phyloP scores from a whole-genome alignment of 441 rosid species.

The Dalechampia spathulata region DNA sequence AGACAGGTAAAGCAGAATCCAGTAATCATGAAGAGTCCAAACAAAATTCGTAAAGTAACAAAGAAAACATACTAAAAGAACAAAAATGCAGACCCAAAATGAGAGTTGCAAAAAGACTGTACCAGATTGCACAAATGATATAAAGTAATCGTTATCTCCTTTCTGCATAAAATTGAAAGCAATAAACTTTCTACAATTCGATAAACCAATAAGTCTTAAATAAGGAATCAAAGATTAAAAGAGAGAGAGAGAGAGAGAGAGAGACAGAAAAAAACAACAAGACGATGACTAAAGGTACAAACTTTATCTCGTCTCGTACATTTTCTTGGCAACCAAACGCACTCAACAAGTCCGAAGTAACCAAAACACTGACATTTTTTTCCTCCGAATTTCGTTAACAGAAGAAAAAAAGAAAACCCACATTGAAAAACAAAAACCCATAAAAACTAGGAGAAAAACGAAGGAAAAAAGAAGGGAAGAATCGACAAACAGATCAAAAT shows the following conservation, averaged over 20 bases:
- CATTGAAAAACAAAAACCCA: slow-evolving; percentile 7
- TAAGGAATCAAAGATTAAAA: background rate
- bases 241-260: background rate
- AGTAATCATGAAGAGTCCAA: too few relatives aligned
- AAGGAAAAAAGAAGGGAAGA: background rate
- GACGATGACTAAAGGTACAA: too few relatives aligned
- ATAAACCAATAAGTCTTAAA: too few relatives aligned
- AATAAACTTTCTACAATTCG: background rate
- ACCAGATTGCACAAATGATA: too few relatives aligned
- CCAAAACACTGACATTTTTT: too few relatives aligned
- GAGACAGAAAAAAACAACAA: too few relatives aligned
- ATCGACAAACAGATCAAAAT: slow-evolving; percentile 1
- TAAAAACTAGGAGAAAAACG: background rate
- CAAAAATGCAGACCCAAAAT: too few relatives aligned
- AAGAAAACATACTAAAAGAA: too few relatives aligned
- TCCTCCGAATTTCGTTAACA: too few relatives aligned
- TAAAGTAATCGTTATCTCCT: background rate
- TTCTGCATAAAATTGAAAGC: background rate
- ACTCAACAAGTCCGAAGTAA: background rate
- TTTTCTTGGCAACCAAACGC: slow-evolving; percentile 18
- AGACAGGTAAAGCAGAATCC: too few relatives aligned
- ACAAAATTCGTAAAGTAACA: too few relatives aligned
- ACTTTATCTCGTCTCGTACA: background rate
- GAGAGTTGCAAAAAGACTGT: too few relatives aligned
- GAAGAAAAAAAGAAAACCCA: background rate